Base-by-base conservation (phyloP, 2,329 filamentous ascomycete species). In the Arthrobotrys conoides region DNA sequence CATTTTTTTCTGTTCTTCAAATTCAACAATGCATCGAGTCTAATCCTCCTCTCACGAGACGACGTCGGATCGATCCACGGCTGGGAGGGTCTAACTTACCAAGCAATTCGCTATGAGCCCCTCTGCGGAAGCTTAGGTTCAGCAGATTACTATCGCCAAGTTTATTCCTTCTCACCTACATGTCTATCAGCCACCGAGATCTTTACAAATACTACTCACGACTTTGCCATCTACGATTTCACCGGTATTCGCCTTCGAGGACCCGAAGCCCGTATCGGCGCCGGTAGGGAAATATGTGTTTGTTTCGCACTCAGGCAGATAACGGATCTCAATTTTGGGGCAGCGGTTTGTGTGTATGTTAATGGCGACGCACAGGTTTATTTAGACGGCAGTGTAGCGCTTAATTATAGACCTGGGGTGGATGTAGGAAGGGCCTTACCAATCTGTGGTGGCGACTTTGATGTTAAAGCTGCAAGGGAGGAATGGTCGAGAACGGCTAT, bases 61-160 rank as follows among this genome's bases (percentile, higher is more conserved):
- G 20, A 38, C 5, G 8, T 4, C 41, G 24, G 22, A 9, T 33
- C 41, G 10, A 49, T 64, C 22, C 59, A 24, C 1, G 44, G 44
- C 6, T 64, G 22, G 38, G 59, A 64, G 12, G 59, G 59, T 5
- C 12, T 36, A 18, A 49, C 20, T 30, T 64, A 64, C 59, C 41
- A 48, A 38, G 59, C 59, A 18, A 64, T 64, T 38, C 59, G 59
- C 14, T 64, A 41, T 24, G 59, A 64, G 20, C 59, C 59, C 22
- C 44, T 64, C 1, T 64, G 59, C 22, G 59, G 59, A 30, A 64
- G 48, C 24, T 20, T 64, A 30, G 59, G 59, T 20, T 24, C 55
- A 44, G 59, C 59, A 16, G 59, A 49, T 6, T 44, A 41, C 14
- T 64, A 64, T 38, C 38, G 44, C 9, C 38, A 49, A 30, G 38